These are phyloP conservation scores for Alternaria atra DNA, from an alignment of 2,329 filamentous ascomycete genomes.

Conservation along the genomic window DNA sequence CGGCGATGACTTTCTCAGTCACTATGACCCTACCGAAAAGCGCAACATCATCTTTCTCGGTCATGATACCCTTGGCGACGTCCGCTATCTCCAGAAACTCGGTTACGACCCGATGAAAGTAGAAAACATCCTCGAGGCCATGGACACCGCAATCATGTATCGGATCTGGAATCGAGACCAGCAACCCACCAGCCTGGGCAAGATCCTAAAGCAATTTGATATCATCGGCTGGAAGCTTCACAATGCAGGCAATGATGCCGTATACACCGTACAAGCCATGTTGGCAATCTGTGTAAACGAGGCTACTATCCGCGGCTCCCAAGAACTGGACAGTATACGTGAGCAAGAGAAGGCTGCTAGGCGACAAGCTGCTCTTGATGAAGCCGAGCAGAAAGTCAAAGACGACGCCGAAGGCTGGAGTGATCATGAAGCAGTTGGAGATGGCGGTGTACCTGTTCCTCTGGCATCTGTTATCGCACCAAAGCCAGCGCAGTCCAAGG, in stretches of 20 bases:
- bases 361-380: conserved; percentile 33
- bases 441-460: conserved; percentile 45
- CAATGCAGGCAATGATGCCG: conserved; percentile 87
- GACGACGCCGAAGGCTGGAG: conserved; percentile 53
- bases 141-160: conserved; percentile 80
- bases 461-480: conserved; percentile 20
- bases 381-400: conserved; percentile 51
- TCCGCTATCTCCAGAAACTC: conserved; percentile 72
- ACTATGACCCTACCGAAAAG: conserved; percentile 37
- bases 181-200: conserved; percentile 65
- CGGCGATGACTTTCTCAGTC: conserved; percentile 1
- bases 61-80: conserved; percentile 74
- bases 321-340: conserved; percentile 33
- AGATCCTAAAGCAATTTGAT: conserved; percentile 70
- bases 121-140: conserved; percentile 66
- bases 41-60: conserved; percentile 80
- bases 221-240: conserved; percentile 74
- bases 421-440: conserved; percentile 45
- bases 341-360: conserved; percentile 36
- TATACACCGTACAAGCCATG: conserved; percentile 79
- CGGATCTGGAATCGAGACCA: conserved; percentile 66
- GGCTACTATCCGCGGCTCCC: conserved; percentile 46
- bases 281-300: conserved; percentile 66
- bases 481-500: background rate
- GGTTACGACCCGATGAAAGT: conserved; percentile 68